Evolutionary conservation across 805 yeast species (phyloP).

Genomic region (Candida fluviatilis): DNA sequence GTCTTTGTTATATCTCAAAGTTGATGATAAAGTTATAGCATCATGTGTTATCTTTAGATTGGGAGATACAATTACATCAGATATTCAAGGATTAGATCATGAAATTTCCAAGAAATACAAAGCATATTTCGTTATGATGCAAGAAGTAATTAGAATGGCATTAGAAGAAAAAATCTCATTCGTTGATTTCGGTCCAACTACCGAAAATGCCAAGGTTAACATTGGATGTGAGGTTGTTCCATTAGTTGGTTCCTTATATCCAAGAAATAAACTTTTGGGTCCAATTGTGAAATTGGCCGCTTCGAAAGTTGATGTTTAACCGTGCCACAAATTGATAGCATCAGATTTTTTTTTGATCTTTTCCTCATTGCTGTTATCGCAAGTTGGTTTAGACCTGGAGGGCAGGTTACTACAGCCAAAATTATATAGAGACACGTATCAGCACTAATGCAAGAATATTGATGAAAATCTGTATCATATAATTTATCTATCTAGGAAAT

Average conservation of each 20-base stretch:
- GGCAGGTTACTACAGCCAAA: no score
- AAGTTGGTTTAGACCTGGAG: no score
- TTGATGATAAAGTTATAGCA: slow-evolving; percentile 32
- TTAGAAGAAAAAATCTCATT: slow-evolving; percentile 31
- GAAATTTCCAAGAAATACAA: slow-evolving; percentile 34
- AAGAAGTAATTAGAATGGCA: slow-evolving; percentile 39
- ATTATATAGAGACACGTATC: no score
- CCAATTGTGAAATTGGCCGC: slow-evolving; percentile 14
- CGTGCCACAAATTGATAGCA: no score
- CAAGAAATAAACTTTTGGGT: slow-evolving; percentile 17
- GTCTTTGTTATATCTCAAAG: slow-evolving; percentile 33
- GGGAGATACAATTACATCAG: slow-evolving; percentile 43
- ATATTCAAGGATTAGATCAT: slow-evolving; percentile 41
- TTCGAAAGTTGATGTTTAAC: slow-evolving; percentile 12
- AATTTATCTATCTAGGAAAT: no score
- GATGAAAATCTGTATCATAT: no score
- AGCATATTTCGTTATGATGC: slow-evolving; percentile 47
- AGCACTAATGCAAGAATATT: no score
- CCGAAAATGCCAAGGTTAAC: slow-evolving; percentile 39
- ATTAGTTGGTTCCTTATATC: slow-evolving; percentile 33
- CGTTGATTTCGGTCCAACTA: slow-evolving; percentile 45
- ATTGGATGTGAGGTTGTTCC: slow-evolving; percentile 36
- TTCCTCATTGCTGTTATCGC: no score
- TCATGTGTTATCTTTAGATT: slow-evolving; percentile 39
- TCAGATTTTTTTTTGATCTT: no score